phyloP scores from a whole-genome alignment of 164 flowering plant species.

The Dillenia suffruticosa region DNA sequence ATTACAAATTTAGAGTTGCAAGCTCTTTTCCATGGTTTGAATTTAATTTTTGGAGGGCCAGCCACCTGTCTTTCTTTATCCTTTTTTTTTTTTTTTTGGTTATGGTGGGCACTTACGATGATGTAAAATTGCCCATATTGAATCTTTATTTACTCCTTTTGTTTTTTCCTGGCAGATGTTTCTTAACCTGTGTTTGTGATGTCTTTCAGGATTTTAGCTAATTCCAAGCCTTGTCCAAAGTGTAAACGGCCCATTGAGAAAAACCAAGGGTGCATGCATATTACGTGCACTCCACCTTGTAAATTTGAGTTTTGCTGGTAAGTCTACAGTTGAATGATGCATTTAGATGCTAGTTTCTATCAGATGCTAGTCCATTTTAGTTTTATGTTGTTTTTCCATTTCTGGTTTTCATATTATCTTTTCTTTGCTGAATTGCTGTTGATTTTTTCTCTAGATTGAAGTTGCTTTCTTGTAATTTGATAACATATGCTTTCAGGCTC shows the following conservation, averaged over 20 bases:
- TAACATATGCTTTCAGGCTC: constrained; percentile 53
- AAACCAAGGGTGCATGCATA: constrained; percentile 87
- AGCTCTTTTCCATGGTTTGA: too few relatives aligned
- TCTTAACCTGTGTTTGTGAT: constrained; percentile 1
- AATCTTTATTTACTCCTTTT: too few relatives aligned
- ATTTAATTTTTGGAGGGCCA: too few relatives aligned
- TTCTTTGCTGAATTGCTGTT: too few relatives aligned
- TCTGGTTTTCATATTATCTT: not conserved
- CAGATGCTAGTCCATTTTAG: too few relatives aligned
- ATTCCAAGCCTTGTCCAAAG: constrained; percentile 84
- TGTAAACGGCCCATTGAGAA: constrained; percentile 89
- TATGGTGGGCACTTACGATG: too few relatives aligned
- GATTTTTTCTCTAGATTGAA: not conserved
- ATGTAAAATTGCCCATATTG: too few relatives aligned
- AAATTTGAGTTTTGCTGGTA: constrained; percentile 79
- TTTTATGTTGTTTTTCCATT: too few relatives aligned
- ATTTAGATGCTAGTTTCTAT: not conserved
- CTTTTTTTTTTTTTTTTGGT: too few relatives aligned
- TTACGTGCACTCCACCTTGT: constrained; percentile 79
- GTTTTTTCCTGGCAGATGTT: too few relatives aligned
- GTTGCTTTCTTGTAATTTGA: not conserved
- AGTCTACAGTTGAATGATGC: not conserved
- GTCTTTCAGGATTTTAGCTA: constrained; percentile 57
- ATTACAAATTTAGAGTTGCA: too few relatives aligned
- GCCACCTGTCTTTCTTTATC: too few relatives aligned